Evolutionary conservation across 495 filamentous ascomycete genomes (phyloP), one percentile per base, ranked within the genome.

Genomic region (Trichocladium uniseriatum): DNA sequence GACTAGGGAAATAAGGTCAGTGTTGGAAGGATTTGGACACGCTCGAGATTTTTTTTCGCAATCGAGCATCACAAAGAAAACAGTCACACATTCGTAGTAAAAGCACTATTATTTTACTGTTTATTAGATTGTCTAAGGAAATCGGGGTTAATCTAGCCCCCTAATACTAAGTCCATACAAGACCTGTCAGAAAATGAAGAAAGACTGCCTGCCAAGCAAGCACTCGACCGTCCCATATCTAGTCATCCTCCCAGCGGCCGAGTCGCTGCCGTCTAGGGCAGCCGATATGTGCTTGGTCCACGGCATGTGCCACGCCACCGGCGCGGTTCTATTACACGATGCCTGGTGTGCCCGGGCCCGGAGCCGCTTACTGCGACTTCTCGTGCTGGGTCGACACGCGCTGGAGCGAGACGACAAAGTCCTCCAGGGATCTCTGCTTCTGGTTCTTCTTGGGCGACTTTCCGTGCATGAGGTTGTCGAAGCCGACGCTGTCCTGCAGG

Each of bases 381-480:
- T 87, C 85, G 75, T 89, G 84, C 63, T 86, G 82, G 21, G 83
- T 87, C 37, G 85, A 87, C 51, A 88, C 83, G 69, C 87, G 84
- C 73, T 91, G 86, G 57, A 90, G 76, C 39, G 84, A 85, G 64
- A 90, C 83, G 59, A 87, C 75, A 54, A 94, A 91, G 66, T 95
- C 89, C 70, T 95, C 89, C 51, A 87, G 68, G 2, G 78, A 81
- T 47, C 84, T 73, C 71, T 90, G 82, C 69, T 83, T 85, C 54
- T 76, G 72, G 63, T 78, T 81, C 65, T 81, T 82, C 70, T 85
- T 84, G 42, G 79, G 80, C 48, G 79, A 79, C 74, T 87, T 88
- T 62, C 88, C 86, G 68, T 94, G 87, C 86, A 94, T 90, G 51
- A 94, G 74, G 73, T 91, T 88, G 69, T 94, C 86, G 67, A 94